Evolutionary conservation across 1,284 basidiomycete species (phyloP).

Genomic region (Marasmius oreades): DNA sequence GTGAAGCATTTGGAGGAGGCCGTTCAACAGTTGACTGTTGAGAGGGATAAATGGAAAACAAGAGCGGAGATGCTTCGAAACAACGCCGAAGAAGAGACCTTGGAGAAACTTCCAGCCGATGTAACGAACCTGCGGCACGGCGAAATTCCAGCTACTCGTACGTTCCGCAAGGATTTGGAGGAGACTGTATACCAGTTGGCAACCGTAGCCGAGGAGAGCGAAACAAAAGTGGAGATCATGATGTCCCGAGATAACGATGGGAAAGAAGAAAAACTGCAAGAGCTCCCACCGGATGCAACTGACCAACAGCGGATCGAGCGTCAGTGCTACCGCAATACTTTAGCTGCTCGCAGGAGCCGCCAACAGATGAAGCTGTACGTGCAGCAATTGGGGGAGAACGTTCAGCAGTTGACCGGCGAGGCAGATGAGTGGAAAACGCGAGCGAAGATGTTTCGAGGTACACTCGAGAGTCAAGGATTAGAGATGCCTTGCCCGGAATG

Average conservation of each 20-base stretch:
- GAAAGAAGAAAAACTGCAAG: neutral
- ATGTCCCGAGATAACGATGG: neutral
- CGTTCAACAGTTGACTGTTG: no score
- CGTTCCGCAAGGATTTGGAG: no score
- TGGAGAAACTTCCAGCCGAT: no score
- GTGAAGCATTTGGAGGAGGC: no score
- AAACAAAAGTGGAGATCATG: no score
- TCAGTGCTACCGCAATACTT: neutral
- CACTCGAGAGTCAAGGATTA: neutral
- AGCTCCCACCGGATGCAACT: neutral
- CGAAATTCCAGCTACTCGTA: no score
- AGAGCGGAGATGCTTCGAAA: no score
- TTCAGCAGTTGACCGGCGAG: neutral
- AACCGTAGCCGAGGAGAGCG: no score
- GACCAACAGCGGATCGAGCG: neutral
- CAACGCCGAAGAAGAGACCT: neutral
- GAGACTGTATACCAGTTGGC: no score
- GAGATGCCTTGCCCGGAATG: neutral
- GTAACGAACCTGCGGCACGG: no score
- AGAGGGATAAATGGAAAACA: no score
- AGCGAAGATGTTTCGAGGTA: neutral
- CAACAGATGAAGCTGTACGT: neutral
- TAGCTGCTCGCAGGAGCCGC: neutral
- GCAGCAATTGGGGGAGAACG: neutral
- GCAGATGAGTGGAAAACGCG: neutral